Conservation (phyloP, 2,329 filamentous ascomycete genomes). For the Penicillium griseofulvum region DNA sequence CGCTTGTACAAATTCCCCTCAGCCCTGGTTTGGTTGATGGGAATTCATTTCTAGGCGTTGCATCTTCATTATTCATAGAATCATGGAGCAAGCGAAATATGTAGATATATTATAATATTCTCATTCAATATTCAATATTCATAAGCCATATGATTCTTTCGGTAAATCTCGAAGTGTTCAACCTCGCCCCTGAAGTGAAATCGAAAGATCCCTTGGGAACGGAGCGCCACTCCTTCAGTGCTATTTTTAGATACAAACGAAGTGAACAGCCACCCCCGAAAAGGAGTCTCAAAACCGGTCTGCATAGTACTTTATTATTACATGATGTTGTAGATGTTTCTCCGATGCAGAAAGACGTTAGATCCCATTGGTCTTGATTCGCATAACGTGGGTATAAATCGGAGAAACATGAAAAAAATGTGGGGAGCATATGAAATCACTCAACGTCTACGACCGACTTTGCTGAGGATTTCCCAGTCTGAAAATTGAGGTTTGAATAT, state of each 20-base stretch:
- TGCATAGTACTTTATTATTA: not conserved
- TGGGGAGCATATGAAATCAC: not conserved
- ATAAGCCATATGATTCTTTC: not conserved
- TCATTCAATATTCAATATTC: not conserved
- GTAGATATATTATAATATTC: constrained; percentile 1
- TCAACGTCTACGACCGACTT: not conserved
- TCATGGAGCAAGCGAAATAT: constrained; percentile 3
- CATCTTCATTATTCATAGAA: constrained; percentile 1
- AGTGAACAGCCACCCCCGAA: not conserved
- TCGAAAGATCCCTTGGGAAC: too few species aligned
- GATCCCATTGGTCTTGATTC: constrained; percentile 8
- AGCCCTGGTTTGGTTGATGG: constrained; percentile 4
- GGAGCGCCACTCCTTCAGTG: not conserved
- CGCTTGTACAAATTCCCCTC: not conserved
- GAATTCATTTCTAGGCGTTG: not conserved
- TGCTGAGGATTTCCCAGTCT: not conserved
- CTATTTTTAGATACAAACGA: not conserved
- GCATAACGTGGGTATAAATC: not conserved
- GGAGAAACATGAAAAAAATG: constrained; percentile 5
- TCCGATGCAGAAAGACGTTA: not conserved
- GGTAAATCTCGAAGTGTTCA: not conserved
- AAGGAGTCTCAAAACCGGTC: not conserved
- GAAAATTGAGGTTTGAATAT: not conserved
- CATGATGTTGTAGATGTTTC: not conserved
- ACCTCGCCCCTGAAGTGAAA: not conserved